phyloP scores from a whole-genome alignment of 2,329 filamentous ascomycete species.

The Trichophyton verrucosum region DNA sequence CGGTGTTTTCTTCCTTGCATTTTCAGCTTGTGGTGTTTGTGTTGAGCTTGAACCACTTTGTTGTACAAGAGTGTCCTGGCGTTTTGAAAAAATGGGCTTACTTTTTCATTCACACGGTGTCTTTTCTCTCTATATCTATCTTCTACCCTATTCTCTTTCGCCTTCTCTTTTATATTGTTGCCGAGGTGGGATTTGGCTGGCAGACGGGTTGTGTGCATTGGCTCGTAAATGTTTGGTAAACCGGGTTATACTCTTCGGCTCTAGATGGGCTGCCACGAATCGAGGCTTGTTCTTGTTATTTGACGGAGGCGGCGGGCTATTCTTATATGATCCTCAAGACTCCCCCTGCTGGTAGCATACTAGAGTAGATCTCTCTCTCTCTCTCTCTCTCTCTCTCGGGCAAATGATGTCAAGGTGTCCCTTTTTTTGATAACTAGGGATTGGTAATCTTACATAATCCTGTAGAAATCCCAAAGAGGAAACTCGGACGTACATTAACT shows the following conservation, averaged over 20 bases:
- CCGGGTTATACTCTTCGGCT: background rate
- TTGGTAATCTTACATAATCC: too few species aligned
- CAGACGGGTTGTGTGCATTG: background rate
- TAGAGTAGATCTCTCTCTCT: background rate
- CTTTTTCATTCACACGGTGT: background rate
- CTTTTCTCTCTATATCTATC: background rate
- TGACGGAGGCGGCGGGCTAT: background rate
- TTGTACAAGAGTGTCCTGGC: constrained; percentile 3
- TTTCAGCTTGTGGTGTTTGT: constrained; percentile 2
- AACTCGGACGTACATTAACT: too few species aligned
- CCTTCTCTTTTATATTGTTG: background rate
- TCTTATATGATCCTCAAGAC: background rate
- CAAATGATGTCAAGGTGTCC: too few species aligned
- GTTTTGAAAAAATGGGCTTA: constrained; percentile 1
- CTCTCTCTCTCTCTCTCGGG: too few species aligned
- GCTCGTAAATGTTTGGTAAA: background rate
- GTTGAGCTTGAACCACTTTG: background rate
- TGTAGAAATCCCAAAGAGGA: too few species aligned
- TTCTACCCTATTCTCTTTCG: background rate
- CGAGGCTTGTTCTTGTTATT: background rate
- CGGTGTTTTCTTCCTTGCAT: constrained; percentile 1
- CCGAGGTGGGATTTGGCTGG: background rate
- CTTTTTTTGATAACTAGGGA: too few species aligned
- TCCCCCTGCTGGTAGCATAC: background rate
- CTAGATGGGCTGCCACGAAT: background rate